Conservation (phyloP, 192 early-diverging fungal species). For the Phycomyces nitens region DNA sequence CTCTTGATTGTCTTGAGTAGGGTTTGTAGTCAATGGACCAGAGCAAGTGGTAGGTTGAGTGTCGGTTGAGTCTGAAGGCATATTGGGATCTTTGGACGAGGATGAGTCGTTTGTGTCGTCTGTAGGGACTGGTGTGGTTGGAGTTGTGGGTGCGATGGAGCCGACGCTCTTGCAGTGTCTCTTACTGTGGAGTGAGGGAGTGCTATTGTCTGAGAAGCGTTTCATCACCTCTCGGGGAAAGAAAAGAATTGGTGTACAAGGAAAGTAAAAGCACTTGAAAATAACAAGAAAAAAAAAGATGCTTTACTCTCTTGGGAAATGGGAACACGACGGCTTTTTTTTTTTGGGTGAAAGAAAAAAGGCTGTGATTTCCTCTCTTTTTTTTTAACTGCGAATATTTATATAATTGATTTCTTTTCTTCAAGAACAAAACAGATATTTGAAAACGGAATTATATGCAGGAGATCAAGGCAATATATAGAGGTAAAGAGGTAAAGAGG, state of each 20-base stretch:
- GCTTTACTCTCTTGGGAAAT: background rate
- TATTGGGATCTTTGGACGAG: background rate
- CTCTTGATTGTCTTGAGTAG: too few relatives aligned
- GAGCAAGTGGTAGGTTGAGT: background rate
- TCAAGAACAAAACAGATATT: too few relatives aligned
- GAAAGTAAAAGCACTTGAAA: constrained; percentile 5
- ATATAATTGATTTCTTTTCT: too few relatives aligned
- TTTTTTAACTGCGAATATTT: too few relatives aligned
- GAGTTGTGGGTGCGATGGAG: background rate
- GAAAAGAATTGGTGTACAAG: constrained; percentile 13
- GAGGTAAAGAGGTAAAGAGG: too few relatives aligned
- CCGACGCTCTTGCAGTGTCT: background rate
- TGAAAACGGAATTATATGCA: too few relatives aligned
- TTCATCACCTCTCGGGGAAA: constrained; percentile 27
- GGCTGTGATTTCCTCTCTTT: too few relatives aligned
- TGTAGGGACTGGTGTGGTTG: background rate
- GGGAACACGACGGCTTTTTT: background rate
- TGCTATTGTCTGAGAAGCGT: constrained; percentile 17
- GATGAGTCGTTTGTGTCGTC: background rate
- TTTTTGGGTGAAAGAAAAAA: too few relatives aligned
- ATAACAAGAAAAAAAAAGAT: background rate
- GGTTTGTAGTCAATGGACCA: background rate
- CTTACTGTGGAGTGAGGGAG: background rate
- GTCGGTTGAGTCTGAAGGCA: background rate
- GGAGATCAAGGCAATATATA: too few relatives aligned